Evolutionary conservation across 2,329 filamentous ascomycete genomes (phyloP), one percentile per base, ranked within the genome.

Genomic region (Xylariaceae sp.): DNA sequence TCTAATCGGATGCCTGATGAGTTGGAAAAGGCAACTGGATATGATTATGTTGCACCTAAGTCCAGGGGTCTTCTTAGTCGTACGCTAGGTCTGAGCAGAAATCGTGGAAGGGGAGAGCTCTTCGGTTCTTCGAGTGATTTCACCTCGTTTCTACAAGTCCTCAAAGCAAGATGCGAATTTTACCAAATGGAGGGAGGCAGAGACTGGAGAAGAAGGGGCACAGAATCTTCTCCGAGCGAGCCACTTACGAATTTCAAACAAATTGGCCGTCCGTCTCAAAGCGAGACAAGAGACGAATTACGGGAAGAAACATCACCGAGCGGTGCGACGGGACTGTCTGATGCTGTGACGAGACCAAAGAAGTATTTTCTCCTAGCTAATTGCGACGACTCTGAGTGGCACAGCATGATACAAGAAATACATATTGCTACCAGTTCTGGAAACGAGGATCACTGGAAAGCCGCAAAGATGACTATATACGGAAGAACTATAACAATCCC

Each of bases 1-100:
- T 89, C 85, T 4, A 93, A 93, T 62, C 79, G 88, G 6, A 86
- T 92, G 82, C 87, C 88, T 0, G 87, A 92, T 57, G 88, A 91
- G 59, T 65, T 93, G 40, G 83, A 80, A 37, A 89, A 87, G 53
- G 87, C 86, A 0, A 80, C 81, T 1, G 87, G 88, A 0, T 75
- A 84, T 20, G 79, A 86, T 50, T 89, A 86, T 58, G 68, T 74
- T 10, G 76, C 79, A 0, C 72, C 80, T 4, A 47, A 50, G 6
- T 68, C 72, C 25, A 73, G 73, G 41, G 77, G 73, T 3, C 64
- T 80, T 45, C 65, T 79, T 44, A 68, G 67, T 23, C 78, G 66
- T 56, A 68, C 74, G 27, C 66, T 79, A 22, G 73, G 71, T 4
- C 60, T 71, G 4, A 57, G 70, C 42, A 58, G 55, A 55, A 35